Evolutionary conservation across 106 monocot genomes (phyloP).

Genomic region (Acorus calamus): DNA sequence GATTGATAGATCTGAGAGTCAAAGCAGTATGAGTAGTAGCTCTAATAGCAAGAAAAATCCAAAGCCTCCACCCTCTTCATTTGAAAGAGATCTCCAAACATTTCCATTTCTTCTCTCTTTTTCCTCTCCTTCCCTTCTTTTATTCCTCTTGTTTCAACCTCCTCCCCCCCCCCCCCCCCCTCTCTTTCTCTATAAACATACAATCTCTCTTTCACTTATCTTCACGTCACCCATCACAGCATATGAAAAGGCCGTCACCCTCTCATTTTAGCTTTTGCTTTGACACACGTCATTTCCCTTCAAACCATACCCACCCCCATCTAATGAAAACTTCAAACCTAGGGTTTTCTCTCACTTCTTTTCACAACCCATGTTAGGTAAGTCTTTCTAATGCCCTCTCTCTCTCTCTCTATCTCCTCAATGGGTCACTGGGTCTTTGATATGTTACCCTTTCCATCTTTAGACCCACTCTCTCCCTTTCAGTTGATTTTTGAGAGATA

Average conservation of each 20-base stretch:
- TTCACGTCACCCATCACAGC: constrained; percentile 8
- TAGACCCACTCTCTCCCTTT: no score
- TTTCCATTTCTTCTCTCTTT: neutral
- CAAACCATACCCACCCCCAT: no score
- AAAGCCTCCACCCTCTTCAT: neutral
- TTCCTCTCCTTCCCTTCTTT: neutral
- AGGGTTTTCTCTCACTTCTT: no score
- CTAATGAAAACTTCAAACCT: no score
- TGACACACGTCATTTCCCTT: neutral
- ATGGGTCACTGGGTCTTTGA: no score
- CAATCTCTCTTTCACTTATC: constrained; percentile 2
- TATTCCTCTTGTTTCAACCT: neutral
- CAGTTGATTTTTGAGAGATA: no score
- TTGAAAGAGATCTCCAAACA: no score
- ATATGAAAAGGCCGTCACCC: constrained; percentile 3
- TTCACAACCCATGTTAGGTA: no score
- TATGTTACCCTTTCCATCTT: no score
- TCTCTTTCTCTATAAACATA: constrained; percentile 1
- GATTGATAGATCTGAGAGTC: neutral
- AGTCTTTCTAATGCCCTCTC: no score
- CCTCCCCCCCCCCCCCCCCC: neutral
- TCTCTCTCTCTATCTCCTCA: no score
- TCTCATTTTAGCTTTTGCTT: constrained; percentile 2
- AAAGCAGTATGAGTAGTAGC: neutral
- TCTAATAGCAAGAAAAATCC: constrained; percentile 5